Percentiles rank a stretch among this genome's conserved stretches.
These are phyloP conservation scores for Pharus latifolius DNA, from an alignment of 176 grass and related monocot genomes.

Conservation along the genomic window DNA sequence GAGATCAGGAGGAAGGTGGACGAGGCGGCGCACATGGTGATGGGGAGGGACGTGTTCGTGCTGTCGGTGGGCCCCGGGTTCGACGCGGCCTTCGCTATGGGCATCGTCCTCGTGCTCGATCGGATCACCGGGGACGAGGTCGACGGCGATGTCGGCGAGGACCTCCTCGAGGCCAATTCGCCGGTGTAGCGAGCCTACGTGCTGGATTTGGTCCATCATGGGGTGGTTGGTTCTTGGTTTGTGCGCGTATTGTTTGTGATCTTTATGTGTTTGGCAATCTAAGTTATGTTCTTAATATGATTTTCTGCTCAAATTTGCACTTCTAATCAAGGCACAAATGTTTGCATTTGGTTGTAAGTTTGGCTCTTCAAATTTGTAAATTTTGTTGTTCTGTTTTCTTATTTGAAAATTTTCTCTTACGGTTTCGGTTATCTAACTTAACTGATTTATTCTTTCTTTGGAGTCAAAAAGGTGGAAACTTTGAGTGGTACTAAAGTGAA, in stretches of 20 bases:
- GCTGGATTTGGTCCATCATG: slow-evolving; percentile 17
- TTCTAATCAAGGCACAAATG: too few species aligned
- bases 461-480: not conserved
- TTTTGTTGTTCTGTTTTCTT: not conserved
- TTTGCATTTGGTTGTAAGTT: too few species aligned
- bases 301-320: too few species aligned
- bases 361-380: not conserved
- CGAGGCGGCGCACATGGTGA: slow-evolving; percentile 32
- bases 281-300: too few species aligned
- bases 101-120: slow-evolving; percentile 75
- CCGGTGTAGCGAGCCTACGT: too few species aligned
- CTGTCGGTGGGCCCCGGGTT: slow-evolving; percentile 40
- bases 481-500: not conserved
- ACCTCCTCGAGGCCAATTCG: not conserved
- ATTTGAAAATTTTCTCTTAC: not conserved
- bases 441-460: not conserved
- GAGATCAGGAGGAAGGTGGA: slow-evolving; percentile 87
- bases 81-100: slow-evolving; percentile 77
- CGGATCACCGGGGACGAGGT: slow-evolving; percentile 40
- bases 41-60: slow-evolving; percentile 81
- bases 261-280: too few species aligned
- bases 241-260: not conserved
- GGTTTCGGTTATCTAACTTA: slow-evolving; percentile 3
- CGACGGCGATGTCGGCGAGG: not conserved
- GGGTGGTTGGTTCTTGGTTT: not conserved